Evolutionary conservation across 2,329 filamentous ascomycete genomes (phyloP).

Genomic region (Kalaharituber pfeilii): DNA sequence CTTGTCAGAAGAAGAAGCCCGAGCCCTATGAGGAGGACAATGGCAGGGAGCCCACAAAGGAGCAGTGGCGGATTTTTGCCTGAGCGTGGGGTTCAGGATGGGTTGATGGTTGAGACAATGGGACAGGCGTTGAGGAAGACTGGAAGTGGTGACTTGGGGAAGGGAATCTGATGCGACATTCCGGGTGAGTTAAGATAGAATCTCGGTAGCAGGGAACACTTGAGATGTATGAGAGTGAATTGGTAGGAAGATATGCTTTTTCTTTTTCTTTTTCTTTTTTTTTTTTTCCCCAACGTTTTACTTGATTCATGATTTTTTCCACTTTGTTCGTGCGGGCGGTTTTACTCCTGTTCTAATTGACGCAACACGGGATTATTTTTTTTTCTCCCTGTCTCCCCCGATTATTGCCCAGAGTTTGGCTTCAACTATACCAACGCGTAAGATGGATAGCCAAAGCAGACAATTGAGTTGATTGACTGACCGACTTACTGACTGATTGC

Average conservation of each 20-base stretch:
- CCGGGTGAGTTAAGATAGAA: no score
- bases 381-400: no score
- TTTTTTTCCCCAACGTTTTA: constrained; percentile 5
- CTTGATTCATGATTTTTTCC: constrained; percentile 6
- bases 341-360: no score
- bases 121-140: constrained; percentile 71
- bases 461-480: no score
- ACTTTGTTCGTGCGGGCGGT: background rate
- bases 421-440: no score
- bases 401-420: no score
- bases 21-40: constrained; percentile 44
- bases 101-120: constrained; percentile 79
- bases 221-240: background rate
- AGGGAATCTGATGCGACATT: no score
- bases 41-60: constrained; percentile 38
- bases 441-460: no score
- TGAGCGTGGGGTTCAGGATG: constrained; percentile 32
- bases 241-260: background rate
- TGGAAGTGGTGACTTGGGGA: constrained; percentile 55
- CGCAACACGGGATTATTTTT: no score
- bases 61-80: constrained; percentile 26
- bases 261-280: constrained; percentile 2
- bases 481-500: no score
- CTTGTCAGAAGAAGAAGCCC: constrained; percentile 45
- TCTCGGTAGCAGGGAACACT: background rate